Evolutionary conservation across 345 rosid species (phyloP).

Genomic region (Abelmoschus esculentus): DNA sequence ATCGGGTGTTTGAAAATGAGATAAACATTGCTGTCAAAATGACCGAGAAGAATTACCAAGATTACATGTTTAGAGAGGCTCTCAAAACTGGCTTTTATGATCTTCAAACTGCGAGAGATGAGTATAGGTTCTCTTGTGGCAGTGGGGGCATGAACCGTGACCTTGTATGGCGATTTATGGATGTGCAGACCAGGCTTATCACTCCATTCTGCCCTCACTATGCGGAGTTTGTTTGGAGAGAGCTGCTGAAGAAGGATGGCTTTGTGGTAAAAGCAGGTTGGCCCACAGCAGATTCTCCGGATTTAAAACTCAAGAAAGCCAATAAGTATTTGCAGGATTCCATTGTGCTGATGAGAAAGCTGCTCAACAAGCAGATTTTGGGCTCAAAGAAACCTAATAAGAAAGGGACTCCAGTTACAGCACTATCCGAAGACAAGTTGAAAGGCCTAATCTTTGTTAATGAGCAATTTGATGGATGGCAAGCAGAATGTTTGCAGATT

Average conservation of each 20-base stretch:
- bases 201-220: too few species aligned
- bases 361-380: slow-evolving; percentile 57
- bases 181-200: too few species aligned
- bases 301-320: slow-evolving; percentile 69
- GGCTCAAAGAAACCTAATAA: slow-evolving; percentile 68
- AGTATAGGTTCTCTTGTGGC: too few species aligned
- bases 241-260: slow-evolving; percentile 69
- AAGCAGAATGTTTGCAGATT: slow-evolving; percentile 69
- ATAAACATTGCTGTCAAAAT: slow-evolving; percentile 66
- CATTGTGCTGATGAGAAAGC: slow-evolving; percentile 68
- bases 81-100: too few species aligned
- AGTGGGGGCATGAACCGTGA: too few species aligned
- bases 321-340: slow-evolving; percentile 90
- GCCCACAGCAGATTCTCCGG: slow-evolving; percentile 69
- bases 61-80: slow-evolving; percentile 52
- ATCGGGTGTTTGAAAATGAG: slow-evolving; percentile 78
- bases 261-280: slow-evolving; percentile 77
- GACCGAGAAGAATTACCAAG: slow-evolving; percentile 56
- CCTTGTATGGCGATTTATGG: too few species aligned
- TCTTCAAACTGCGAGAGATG: too few species aligned
- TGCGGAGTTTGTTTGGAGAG: slow-evolving; percentile 6
- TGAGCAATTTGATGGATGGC: slow-evolving; percentile 80
- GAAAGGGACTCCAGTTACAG: slow-evolving; percentile 49
- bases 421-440: slow-evolving; percentile 40
- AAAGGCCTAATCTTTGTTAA: slow-evolving; percentile 68